Conservation (phyloP, 2,329 filamentous ascomycete genomes). For the Bertia moriformis region DNA sequence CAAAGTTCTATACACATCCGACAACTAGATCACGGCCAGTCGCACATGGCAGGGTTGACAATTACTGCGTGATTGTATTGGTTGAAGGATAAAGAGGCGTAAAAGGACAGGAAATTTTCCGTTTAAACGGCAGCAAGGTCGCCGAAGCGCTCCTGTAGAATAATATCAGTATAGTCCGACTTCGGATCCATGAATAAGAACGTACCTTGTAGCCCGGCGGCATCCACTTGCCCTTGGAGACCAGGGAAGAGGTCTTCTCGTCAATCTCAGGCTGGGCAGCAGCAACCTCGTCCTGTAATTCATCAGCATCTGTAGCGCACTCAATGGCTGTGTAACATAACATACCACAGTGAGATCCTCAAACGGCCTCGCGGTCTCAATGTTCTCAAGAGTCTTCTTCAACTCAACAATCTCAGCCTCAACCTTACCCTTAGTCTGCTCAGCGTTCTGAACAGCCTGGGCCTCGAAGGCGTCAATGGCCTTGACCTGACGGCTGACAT, state of each 20-base stretch:
- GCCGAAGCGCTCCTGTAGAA: slow-evolving; percentile 85
- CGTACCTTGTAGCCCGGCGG: slow-evolving; percentile 97
- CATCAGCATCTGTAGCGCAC: slow-evolving; percentile 2
- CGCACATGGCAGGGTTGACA: background rate
- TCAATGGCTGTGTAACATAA: slow-evolving; percentile 21
- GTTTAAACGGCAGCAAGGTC: slow-evolving; percentile 86
- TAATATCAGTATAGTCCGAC: slow-evolving; percentile 25
- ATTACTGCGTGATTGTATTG: background rate
- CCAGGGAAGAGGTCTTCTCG: slow-evolving; percentile 85
- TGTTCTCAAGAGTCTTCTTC: slow-evolving; percentile 90
- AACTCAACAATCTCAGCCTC: slow-evolving; percentile 89
- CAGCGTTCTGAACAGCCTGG: slow-evolving; percentile 89
- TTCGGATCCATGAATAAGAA: slow-evolving; percentile 7
- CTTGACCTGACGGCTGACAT: slow-evolving; percentile 87
- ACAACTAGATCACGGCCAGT: background rate
- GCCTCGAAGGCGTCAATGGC: slow-evolving; percentile 96
- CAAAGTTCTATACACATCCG: background rate
- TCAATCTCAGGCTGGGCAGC: slow-evolving; percentile 92
- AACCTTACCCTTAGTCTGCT: slow-evolving; percentile 92
- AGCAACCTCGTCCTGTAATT: slow-evolving; percentile 72
- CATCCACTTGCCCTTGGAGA: slow-evolving; percentile 95
- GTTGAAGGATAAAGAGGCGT: background rate
- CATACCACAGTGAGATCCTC: slow-evolving; percentile 94
- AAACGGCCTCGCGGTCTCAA: slow-evolving; percentile 87
- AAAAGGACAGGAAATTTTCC: slow-evolving; percentile 3